Percentiles rank a stretch among this genome's conserved stretches.
Evolutionary conservation across 306 rosid genomes (phyloP).

Genomic region (Prinsepia uniflora): DNA sequence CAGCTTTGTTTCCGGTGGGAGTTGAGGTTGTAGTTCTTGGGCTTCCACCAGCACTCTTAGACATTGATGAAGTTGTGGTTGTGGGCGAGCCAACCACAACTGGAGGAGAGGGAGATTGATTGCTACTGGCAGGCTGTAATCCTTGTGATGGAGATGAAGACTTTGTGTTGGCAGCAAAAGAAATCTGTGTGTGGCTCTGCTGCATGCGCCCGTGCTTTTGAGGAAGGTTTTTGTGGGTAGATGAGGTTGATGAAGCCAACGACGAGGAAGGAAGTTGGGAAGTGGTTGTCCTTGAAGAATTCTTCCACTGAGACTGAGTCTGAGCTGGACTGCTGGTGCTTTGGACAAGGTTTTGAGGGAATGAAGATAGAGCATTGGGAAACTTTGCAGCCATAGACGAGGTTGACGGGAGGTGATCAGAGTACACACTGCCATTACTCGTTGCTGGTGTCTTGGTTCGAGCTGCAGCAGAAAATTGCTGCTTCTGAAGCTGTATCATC

Average conservation of each 20-base stretch:
- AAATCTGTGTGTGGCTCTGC: slow-evolving; percentile 71
- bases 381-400: slow-evolving; percentile 69
- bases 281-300: slow-evolving; percentile 45
- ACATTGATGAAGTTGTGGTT: slow-evolving; percentile 71
- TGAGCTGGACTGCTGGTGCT: slow-evolving; percentile 62
- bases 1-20: slow-evolving; percentile 56
- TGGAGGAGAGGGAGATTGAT: slow-evolving; percentile 76
- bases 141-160: slow-evolving; percentile 53
- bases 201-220: slow-evolving; percentile 74
- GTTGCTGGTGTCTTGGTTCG: slow-evolving; percentile 56
- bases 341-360: slow-evolving; percentile 70
- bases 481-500: slow-evolving; percentile 61
- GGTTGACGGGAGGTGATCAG: slow-evolving; percentile 66
- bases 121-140: slow-evolving; percentile 49
- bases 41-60: slow-evolving; percentile 85
- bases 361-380: slow-evolving; percentile 59
- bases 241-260: slow-evolving; percentile 54
- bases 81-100: slow-evolving; percentile 82
- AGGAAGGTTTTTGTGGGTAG: slow-evolving; percentile 51
- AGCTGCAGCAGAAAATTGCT: slow-evolving; percentile 34
- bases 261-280: slow-evolving; percentile 58
- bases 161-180: slow-evolving; percentile 72
- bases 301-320: slow-evolving; percentile 82
- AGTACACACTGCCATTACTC: slow-evolving; percentile 62
- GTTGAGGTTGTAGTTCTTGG: slow-evolving; percentile 67